Percentiles rank a stretch among this genome's conserved stretches.
phyloP scores from a whole-genome alignment of 2,329 filamentous ascomycete species.

The Chrysosporium keratinophilum region DNA sequence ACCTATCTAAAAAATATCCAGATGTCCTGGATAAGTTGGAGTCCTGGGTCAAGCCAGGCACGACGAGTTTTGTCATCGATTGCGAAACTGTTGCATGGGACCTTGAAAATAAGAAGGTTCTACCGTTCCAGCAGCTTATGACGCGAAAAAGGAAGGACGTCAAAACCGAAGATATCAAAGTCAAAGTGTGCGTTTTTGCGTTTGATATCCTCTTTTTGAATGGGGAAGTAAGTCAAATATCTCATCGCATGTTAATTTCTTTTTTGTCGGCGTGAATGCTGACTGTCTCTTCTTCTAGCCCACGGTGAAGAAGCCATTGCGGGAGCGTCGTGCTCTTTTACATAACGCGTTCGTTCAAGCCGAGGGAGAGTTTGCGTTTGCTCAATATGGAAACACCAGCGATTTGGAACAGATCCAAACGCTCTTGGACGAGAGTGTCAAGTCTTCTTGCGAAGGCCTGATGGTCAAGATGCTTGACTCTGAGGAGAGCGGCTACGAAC shows the following conservation, averaged over 20 bases:
- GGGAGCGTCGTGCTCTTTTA: conserved; percentile 70
- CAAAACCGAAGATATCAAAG: conserved; percentile 85
- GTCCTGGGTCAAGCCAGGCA: conserved; percentile 79
- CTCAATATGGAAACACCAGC: conserved; percentile 73
- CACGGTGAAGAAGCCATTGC: conserved; percentile 74
- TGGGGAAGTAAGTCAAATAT: conserved; percentile 51
- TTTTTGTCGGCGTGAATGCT: conserved; percentile 14
- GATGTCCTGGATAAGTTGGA: conserved; percentile 83
- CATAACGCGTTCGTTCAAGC: conserved; percentile 60
- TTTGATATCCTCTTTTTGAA: conserved; percentile 93
- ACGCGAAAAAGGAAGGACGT: conserved; percentile 96
- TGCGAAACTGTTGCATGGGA: conserved; percentile 98
- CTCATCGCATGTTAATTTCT: too few species aligned
- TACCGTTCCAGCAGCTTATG: conserved; percentile 97
- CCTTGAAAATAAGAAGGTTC: conserved; percentile 81
- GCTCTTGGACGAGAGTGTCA: conserved; percentile 88
- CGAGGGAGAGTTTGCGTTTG: conserved; percentile 86
- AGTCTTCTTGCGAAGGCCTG: conserved; percentile 88
- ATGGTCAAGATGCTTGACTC: conserved; percentile 99
- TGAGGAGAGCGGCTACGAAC: conserved; percentile 84
- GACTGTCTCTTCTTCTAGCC: conserved; percentile 37
- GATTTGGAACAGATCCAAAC: conserved; percentile 88
- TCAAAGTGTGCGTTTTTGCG: conserved; percentile 94
- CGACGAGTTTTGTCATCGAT: conserved; percentile 93
- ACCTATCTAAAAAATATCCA: conserved; percentile 93